These are phyloP conservation scores for Colletotrichum tabaci DNA, from an alignment of 2,329 filamentous ascomycete species.

Conservation along the genomic window DNA sequence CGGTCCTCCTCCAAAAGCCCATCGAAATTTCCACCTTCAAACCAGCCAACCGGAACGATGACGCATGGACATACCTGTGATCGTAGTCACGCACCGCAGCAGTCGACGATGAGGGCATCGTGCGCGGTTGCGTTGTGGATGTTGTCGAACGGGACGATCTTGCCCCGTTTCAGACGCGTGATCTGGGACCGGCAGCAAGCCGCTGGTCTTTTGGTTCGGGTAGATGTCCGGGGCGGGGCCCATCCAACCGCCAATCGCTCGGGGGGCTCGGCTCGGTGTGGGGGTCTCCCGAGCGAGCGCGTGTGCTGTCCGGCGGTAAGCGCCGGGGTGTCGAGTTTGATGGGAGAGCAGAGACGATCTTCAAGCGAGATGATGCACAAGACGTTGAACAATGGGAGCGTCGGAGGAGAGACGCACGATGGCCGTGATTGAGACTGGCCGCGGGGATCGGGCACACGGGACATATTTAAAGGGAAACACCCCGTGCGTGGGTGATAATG, in stretches of 20 bases:
- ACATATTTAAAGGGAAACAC: conserved; percentile 10
- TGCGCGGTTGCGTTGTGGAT: not conserved
- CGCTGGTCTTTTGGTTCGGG: not conserved
- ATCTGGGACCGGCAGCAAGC: not conserved
- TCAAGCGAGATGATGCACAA: conserved; percentile 3
- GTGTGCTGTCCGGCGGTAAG: no score
- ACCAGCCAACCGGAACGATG: not conserved
- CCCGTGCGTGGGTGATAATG: not conserved
- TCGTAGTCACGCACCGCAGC: conserved; percentile 6
- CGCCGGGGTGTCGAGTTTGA: not conserved
- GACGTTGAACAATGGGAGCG: not conserved
- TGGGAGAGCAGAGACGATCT: not conserved
- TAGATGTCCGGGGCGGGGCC: not conserved
- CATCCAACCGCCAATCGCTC: not conserved
- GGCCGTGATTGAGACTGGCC: not conserved
- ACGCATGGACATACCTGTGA: conserved; percentile 3
- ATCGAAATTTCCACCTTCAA: no score
- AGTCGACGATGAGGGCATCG: conserved; percentile 32
- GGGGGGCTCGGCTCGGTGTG: not conserved
- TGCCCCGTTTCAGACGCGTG: not conserved
- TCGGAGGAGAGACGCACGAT: conserved; percentile 13
- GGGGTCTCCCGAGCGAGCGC: not conserved
- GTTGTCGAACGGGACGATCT: not conserved
- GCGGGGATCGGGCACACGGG: conserved; percentile 16
- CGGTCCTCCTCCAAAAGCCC: not conserved